Base-by-base conservation (phyloP, 768 basidiomycete species). In the Lactarius sanguifluus region DNA sequence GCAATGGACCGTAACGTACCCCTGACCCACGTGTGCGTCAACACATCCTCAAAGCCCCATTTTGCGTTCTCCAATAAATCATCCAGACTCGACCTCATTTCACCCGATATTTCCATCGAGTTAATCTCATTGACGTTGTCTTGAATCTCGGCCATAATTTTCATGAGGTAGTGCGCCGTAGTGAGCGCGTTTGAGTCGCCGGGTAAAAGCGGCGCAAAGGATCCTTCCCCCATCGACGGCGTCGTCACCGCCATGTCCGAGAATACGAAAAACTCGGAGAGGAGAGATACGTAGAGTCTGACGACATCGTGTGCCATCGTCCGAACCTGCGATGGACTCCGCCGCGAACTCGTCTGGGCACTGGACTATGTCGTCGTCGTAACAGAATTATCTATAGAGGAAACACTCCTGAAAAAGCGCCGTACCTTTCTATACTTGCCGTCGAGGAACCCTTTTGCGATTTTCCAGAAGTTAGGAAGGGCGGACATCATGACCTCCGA, bases 391-490 rank as follows among this genome's bases (percentile, higher is more conserved):
- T 38, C 41, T 38, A 40, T 9, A 20, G 57, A 47, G 41, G 2
- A 3, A 38, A 62, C 25, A 9, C 30, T 41, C 45, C 28, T n/a
- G 64, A 57, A 59, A 45, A 28, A 47, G 28, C 54, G 13, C 18
- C 63, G 4, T 62, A 95, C 95, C 83, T 89, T 94, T 75, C 87
- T 90, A 75, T 91, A 95, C 76, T 92, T 94, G 5, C 97, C 96
- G 52, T 97, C 95, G 79, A 96, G 87, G 73, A 95, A 96, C 28
- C 85, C 87, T 76, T 86, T 92, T 2, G 92, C 89, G 57, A 99
- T 91, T 74, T 88, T 90, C 94, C 94, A 96, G 78, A 98, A 98
- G 72, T 85, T 92, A 16, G 96, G 95, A 28, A 99, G 82, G 1
- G 90, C 84, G n/a, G 88, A 81, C 15, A 95, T 76, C 76, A 98